Percentiles rank a stretch among this genome's conserved stretches.
Evolutionary conservation across 192 early-diverging fungal genomes (phyloP).

Genomic region (Coemansia sp.): DNA sequence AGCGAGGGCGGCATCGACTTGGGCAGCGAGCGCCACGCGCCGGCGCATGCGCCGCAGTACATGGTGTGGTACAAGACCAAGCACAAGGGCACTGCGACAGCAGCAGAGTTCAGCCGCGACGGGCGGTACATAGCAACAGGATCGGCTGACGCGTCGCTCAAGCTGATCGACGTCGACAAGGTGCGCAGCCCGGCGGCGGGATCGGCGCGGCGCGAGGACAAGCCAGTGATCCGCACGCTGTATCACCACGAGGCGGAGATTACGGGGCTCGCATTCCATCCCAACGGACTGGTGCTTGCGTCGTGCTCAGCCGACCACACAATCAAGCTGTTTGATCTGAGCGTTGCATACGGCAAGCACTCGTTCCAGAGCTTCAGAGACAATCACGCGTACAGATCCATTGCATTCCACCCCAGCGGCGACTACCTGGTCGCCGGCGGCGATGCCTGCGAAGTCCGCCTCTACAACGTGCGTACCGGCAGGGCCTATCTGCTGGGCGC

Average conservation of each 20-base stretch:
- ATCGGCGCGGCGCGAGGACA: constrained; percentile 67
- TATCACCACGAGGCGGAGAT: constrained; percentile 83
- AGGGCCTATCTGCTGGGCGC: constrained; percentile 71
- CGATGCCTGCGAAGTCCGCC: constrained; percentile 75
- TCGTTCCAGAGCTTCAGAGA: constrained; percentile 86
- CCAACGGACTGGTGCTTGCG: constrained; percentile 87
- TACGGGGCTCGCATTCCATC: constrained; percentile 88
- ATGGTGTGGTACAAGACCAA: constrained; percentile 70
- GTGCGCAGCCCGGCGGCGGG: constrained; percentile 63
- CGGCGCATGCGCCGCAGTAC: constrained; percentile 54
- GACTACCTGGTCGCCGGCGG: constrained; percentile 81
- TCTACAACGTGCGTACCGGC: constrained; percentile 83
- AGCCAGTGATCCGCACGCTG: constrained; percentile 85
- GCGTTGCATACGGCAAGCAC: constrained; percentile 75
- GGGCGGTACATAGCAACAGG: constrained; percentile 87
- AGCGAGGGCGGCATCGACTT: constrained; percentile 18
- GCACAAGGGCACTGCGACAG: constrained; percentile 72
- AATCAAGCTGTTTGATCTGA: constrained; percentile 90
- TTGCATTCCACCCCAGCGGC: constrained; percentile 92
- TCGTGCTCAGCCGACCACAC: constrained; percentile 81
- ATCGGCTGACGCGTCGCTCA: constrained; percentile 83
- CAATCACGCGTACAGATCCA: constrained; percentile 71
- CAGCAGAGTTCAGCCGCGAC: constrained; percentile 64
- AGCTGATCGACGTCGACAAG: constrained; percentile 84
- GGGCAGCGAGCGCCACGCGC: constrained; percentile 11